phyloP scores from a whole-genome alignment of 257 asterid species.

The Nicotiana attenuata region DNA sequence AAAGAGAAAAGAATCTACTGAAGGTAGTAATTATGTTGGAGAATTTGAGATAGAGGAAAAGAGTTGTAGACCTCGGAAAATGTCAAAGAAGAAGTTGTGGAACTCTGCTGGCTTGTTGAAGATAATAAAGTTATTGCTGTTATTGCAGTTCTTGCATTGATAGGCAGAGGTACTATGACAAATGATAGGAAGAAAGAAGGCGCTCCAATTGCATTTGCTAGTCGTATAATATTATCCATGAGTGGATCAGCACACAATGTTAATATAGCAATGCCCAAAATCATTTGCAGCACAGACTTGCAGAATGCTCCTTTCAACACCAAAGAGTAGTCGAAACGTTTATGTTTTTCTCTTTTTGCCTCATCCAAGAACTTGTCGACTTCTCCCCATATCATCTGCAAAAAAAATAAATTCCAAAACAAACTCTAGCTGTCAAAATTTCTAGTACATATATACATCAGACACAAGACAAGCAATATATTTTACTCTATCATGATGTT shows the following conservation, averaged over 20 bases:
- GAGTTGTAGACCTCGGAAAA: slow-evolving; percentile 53
- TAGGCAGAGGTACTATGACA: slow-evolving; percentile 42
- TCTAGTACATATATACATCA: background rate
- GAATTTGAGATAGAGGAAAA: background rate
- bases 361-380: slow-evolving; percentile 27
- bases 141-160: slow-evolving; percentile 34
- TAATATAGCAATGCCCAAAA: slow-evolving; percentile 34
- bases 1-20: background rate
- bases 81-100: slow-evolving; percentile 54
- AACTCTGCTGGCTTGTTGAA: slow-evolving; percentile 44
- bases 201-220: slow-evolving; percentile 36
- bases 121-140: slow-evolving; percentile 26
- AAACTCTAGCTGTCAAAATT: background rate
- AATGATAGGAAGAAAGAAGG: slow-evolving; percentile 56
- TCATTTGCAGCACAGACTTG: slow-evolving; percentile 30
- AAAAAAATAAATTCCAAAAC: background rate
- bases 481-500: background rate
- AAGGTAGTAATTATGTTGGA: too few species aligned
- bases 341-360: slow-evolving; percentile 15
- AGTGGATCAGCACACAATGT: slow-evolving; percentile 59
- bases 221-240: slow-evolving; percentile 29
- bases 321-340: background rate
- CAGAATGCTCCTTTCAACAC: slow-evolving; percentile 20
- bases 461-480: background rate
- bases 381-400: slow-evolving; percentile 38